These are phyloP conservation scores for Myriosclerotinia scirpicola DNA, from an alignment of 2,329 filamentous ascomycete genomes.

Conservation along the genomic window DNA sequence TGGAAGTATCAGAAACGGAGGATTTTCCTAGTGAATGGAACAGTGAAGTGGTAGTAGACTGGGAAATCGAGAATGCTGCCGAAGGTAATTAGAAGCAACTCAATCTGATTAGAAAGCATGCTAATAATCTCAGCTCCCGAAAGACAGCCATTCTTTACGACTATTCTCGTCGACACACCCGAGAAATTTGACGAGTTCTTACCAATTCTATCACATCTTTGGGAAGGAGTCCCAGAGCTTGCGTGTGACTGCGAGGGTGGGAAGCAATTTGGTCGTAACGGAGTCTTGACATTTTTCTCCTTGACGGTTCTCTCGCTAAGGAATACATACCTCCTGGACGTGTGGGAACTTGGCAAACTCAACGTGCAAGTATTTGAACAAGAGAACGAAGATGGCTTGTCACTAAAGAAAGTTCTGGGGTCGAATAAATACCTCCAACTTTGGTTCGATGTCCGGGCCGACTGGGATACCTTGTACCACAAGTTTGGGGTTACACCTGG, in stretches of 20 bases:
- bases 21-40: too few species aligned
- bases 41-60: background rate
- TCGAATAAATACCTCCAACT: background rate
- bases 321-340: background rate
- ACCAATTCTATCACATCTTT: background rate
- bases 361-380: background rate
- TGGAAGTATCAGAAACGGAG: too few species aligned
- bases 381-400: background rate
- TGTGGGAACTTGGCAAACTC: background rate
- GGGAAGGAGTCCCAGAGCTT: background rate
- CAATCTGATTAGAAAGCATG: background rate
- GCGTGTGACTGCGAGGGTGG: background rate
- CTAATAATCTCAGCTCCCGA: background rate
- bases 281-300: background rate
- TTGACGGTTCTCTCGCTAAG: background rate
- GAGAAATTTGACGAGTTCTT: background rate
- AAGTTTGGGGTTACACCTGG: background rate
- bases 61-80: background rate
- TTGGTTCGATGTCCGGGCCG: background rate
- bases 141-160: too few species aligned
- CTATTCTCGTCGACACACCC: background rate
- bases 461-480: background rate
- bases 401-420: background rate
- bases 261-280: background rate
- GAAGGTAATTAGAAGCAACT: background rate